A percentile compares a stretch with the other conserved stretches of the same genome.
These are phyloP conservation scores for Iberis amara DNA, from an alignment of 441 rosid species.

Conservation along the genomic window DNA sequence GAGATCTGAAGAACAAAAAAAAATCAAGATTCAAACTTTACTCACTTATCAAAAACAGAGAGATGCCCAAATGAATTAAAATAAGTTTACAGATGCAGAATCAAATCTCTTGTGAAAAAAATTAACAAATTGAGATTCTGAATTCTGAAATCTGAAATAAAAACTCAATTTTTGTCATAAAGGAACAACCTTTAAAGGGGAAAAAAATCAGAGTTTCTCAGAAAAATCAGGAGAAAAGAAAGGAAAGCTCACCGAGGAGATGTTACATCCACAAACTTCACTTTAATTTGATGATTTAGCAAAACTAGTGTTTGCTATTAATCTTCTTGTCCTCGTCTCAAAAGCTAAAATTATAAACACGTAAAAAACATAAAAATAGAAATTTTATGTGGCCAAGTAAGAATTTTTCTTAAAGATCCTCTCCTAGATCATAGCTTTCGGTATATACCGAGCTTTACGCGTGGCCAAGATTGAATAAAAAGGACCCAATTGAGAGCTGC, in stretches of 20 bases:
- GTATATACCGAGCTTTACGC: constrained; percentile 28
- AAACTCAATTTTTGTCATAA: neutral
- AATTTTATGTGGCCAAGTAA: constrained; percentile 23
- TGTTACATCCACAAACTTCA: constrained; percentile 33
- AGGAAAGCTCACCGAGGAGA: constrained; percentile 26
- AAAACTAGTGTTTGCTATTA: constrained; percentile 24
- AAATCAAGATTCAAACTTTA: constrained; percentile 30
- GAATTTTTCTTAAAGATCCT: constrained; percentile 19
- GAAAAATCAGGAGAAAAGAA: constrained; percentile 27
- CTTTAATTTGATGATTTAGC: constrained; percentile 3
- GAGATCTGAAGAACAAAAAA: too few relatives aligned
- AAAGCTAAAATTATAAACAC: neutral
- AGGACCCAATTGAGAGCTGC: neutral
- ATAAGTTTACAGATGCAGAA: constrained; percentile 13
- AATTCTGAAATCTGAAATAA: too few relatives aligned
- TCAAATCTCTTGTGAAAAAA: constrained; percentile 13
- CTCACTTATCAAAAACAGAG: constrained; percentile 26
- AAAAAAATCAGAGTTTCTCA: neutral
- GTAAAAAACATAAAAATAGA: constrained; percentile 8
- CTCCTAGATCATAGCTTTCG: constrained; percentile 29
- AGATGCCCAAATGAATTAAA: constrained; percentile 5
- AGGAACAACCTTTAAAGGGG: constrained; percentile 5
- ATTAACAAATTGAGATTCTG: constrained; percentile 6
- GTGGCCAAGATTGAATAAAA: too few relatives aligned
- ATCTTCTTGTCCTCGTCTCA: constrained; percentile 20